Base-by-base conservation (phyloP, 495 filamentous ascomycete species). In the Xylaria venustula region DNA sequence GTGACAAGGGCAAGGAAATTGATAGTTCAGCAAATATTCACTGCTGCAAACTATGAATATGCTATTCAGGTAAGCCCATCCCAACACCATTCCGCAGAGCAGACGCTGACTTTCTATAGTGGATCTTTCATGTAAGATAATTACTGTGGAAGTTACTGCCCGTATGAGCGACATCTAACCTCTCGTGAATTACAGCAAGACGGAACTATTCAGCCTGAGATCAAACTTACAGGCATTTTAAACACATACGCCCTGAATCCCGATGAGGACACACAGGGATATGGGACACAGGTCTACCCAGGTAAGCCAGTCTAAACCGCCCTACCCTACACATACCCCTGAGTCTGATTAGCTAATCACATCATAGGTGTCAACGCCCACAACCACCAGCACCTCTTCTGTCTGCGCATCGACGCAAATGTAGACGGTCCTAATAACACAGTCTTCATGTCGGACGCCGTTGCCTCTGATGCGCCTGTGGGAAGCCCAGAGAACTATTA, bases 31-130 rank as follows among this genome's bases (percentile, higher is more conserved):
- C 93, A 96, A 54, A 89, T 97, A 66, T 96, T 97, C 79, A 98
- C 93, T 1, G 93, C 93, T 8, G 92, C 93, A 50, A 98, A 98
- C 78, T 98, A 98, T 77, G 93, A 98, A 75, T 98, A 98, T 76
- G 93, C 91, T 58, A 88, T 78, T 8, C 68, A 71, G 52, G 66
- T 64, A 19, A 66, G 63, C 22, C 17, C 7, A 7, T 9, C 3
- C 12, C 23, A 28, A 19, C 7, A 12, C 9, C 28, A 2, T 30
- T 42, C 17, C 1, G 0, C 19, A 8, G 15, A 22, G 23, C 12
- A n/a, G 28, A 6, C 42, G 51, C 36, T 70, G 58, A 70, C 48
- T 9, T 26, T 25, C 28, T 90, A 25, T 89, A 94, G 77, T 97
- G 93, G 91, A 87, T 91, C 67, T 92, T 97, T 79, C 91, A 95